Conservation (phyloP, 768 basidiomycete genomes). For the Serendipita vermifera region DNA sequence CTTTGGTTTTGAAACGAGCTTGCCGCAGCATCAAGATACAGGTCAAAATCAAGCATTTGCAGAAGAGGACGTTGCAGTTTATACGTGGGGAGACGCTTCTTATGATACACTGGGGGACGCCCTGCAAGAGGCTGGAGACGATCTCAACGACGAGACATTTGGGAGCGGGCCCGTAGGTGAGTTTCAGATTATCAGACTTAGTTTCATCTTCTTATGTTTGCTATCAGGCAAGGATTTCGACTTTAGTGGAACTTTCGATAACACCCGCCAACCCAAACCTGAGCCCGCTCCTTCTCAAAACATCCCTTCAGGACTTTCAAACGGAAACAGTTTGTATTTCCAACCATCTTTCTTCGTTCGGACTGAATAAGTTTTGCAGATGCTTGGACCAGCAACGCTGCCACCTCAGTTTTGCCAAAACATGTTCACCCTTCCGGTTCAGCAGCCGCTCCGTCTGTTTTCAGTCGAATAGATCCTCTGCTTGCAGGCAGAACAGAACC, state of each 20-base stretch:
- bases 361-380: too few species aligned
- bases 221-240: slow-evolving; percentile 79
- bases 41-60: slow-evolving; percentile 47
- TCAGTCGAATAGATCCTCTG: background rate
- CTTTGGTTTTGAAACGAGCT: slow-evolving; percentile 56
- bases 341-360: too few species aligned
- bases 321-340: too few species aligned
- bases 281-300: too few species aligned
- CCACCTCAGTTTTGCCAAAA: background rate
- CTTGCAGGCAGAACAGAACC: too few species aligned
- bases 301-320: too few species aligned
- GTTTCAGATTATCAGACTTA: slow-evolving; percentile 20
- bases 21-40: slow-evolving; percentile 36
- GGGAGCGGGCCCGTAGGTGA: slow-evolving; percentile 66
- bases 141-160: slow-evolving; percentile 95
- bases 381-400: background rate
- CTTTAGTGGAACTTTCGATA: slow-evolving; percentile 33
- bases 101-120: slow-evolving; percentile 84
- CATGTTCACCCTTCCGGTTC: background rate
- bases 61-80: slow-evolving; percentile 74
- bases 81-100: slow-evolving; percentile 83
- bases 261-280: background rate
- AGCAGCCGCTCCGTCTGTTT: slow-evolving; percentile 4
- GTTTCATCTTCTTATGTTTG: slow-evolving; percentile 10
- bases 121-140: slow-evolving; percentile 81